Evolutionary conservation across 768 basidiomycete species (phyloP).

Genomic region (Tylopilus vinaceipallidus): DNA sequence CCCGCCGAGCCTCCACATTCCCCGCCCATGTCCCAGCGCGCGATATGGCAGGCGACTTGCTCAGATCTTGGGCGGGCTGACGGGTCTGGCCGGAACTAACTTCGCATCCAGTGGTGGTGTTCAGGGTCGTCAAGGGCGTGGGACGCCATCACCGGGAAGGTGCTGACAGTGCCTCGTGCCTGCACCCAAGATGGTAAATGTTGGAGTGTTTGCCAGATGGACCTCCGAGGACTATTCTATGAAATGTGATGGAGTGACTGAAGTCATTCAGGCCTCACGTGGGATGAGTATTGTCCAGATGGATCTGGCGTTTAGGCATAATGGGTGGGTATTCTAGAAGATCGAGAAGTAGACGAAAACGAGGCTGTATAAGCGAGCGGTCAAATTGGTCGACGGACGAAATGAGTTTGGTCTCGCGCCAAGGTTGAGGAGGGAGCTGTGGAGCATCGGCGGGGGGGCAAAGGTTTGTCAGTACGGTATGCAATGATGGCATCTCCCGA

Average conservation of each 20-base stretch:
- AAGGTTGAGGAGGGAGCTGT: neutral
- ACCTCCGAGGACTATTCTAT: slow-evolving; percentile 32
- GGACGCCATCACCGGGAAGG: slow-evolving; percentile 20
- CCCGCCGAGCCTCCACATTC: neutral
- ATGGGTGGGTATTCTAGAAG: slow-evolving; percentile 16
- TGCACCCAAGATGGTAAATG: slow-evolving; percentile 15
- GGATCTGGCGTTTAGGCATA: neutral
- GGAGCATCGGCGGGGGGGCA: neutral
- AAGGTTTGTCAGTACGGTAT: slow-evolving; percentile 2
- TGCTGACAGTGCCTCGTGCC: slow-evolving; percentile 30
- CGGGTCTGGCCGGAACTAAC: neutral
- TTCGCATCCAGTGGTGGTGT: neutral
- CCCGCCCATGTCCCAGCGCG: slow-evolving; percentile 1
- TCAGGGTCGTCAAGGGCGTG: slow-evolving; percentile 31
- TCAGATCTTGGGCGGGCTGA: slow-evolving; percentile 1
- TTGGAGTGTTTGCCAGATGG: slow-evolving; percentile 1
- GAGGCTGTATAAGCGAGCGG: neutral
- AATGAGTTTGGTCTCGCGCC: neutral
- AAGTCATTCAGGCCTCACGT: slow-evolving; percentile 8
- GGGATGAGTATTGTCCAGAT: neutral
- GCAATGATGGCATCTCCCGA: slow-evolving; percentile 18
- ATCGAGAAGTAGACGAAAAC: slow-evolving; percentile 10
- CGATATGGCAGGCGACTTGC: neutral
- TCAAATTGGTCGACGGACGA: neutral
- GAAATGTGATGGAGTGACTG: slow-evolving; percentile 11